A percentile compares a stretch with the other conserved stretches of the same genome.
Evolutionary conservation across 2,329 filamentous ascomycete species (phyloP).

Genomic region (Aspergillus tamarii): DNA sequence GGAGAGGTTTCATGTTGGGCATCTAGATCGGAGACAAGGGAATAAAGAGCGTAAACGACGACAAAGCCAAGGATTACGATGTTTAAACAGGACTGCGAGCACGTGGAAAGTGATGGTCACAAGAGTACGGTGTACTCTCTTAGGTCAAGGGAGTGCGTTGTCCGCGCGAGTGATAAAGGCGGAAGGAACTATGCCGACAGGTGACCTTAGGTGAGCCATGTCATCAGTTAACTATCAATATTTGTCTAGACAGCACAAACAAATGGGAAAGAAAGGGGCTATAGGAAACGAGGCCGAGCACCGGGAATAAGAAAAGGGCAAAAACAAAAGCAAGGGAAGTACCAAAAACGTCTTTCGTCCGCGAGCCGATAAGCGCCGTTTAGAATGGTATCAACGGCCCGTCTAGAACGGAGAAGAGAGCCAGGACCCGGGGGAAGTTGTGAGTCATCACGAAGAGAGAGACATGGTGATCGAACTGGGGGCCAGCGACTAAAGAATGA

Average conservation of each 20-base stretch:
- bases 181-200: constrained; percentile 10
- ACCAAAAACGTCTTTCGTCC: constrained; percentile 11
- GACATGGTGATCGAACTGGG: constrained; percentile 8
- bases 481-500: constrained; percentile 8
- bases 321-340: constrained; percentile 7
- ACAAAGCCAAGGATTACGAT: not conserved
- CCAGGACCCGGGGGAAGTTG: constrained; percentile 1
- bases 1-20: constrained; percentile 36
- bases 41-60: constrained; percentile 4
- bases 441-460: constrained; percentile 17
- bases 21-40: constrained; percentile 1
- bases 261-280: constrained; percentile 6
- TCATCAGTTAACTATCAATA: not conserved
- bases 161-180: constrained; percentile 15
- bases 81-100: not conserved
- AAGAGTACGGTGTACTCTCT: constrained; percentile 9
- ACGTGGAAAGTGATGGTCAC: constrained; percentile 17
- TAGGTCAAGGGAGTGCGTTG: constrained; percentile 14
- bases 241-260: not conserved
- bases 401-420: constrained; percentile 5
- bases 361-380: constrained; percentile 18
- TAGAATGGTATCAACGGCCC: constrained; percentile 7
- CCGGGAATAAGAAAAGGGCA: not conserved
- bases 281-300: not conserved
- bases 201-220: constrained; percentile 18